Evolutionary conservation across 331 rosid genomes (phyloP), one percentile per base, ranked within the genome.

Genomic region (Prunus yedoensis): DNA sequence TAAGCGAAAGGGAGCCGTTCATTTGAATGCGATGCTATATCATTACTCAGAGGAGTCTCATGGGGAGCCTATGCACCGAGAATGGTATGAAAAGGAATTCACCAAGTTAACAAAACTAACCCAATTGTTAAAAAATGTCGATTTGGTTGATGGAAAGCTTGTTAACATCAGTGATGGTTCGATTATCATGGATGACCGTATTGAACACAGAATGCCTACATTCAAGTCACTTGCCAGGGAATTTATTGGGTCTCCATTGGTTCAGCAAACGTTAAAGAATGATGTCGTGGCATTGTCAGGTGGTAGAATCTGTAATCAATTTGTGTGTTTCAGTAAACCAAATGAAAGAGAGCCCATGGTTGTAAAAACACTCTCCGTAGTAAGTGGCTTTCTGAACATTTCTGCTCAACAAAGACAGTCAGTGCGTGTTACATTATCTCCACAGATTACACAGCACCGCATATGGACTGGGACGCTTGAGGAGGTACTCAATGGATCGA

Each of bases 381-480:
- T 90, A 41, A 78, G 95, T 80, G 87, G 89, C 81, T 72, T 87
- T 72, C 81, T 94, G 4, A 74, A 71, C 71, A 80, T 91, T 35
- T 60, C 96, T 71, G 92, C 96, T 27, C 99, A 94, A 54, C 97
- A 94, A 60, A 87, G 93, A 80, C 21, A 21, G 21, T 21, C 91
- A 90, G 87, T 92, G 57, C 92, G 96, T 28, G 68, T 74, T 13
- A 86, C 74, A 46, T 73, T 87, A 50, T 76, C 85, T 83, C 89
- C 86, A 0, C 95, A 90, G 80, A 91, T 92, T 17, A 89, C 97
- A 0, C 93, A 91, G 38, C 91, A 91, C 21, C 93, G 82, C 64
- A 85, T 89, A 71, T 94, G 91, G 95, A 84, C 75, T 0, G 87
- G 88, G 30, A 70, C 91, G 25, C 87, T 94, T 23, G 84, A 83